A percentile compares a stretch with the other conserved stretches of the same genome.
Conservation (phyloP, 441 rosid species). For the Adansonia gregorii region DNA sequence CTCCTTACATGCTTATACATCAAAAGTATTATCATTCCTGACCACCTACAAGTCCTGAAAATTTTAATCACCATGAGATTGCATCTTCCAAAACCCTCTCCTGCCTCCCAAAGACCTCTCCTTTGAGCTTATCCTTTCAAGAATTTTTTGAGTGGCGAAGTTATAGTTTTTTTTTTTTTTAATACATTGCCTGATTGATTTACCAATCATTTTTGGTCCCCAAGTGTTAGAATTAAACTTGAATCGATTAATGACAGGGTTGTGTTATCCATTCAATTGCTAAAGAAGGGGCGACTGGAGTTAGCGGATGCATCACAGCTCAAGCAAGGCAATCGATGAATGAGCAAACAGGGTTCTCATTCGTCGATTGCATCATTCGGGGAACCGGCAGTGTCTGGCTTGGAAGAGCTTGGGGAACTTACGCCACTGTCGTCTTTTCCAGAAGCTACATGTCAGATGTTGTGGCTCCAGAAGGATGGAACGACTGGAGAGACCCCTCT, state of each 20-base stretch:
- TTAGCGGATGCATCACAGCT: conserved; percentile 79
- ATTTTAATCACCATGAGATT: no score
- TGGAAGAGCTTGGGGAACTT: conserved; percentile 83
- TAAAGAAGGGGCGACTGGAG: conserved; percentile 38
- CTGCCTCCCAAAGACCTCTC: no score
- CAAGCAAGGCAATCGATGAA: conserved; percentile 59
- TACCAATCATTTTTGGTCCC: not conserved
- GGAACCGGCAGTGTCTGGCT: conserved; percentile 81
- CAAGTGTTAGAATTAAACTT: not conserved
- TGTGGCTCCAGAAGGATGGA: conserved; percentile 72
- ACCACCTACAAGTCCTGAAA: no score
- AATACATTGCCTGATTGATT: not conserved
- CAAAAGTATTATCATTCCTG: no score
- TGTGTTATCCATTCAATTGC: conserved; percentile 73
- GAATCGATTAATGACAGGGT: conserved; percentile 43
- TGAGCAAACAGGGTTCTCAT: conserved; percentile 74
- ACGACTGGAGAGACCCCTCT: conserved; percentile 63
- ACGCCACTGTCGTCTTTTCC: conserved; percentile 68
- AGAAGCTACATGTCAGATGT: conserved; percentile 64
- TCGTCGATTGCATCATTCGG: conserved; percentile 55
- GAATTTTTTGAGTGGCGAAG: no score
- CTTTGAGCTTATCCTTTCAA: no score
- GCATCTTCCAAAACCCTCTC: no score
- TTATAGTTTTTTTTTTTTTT: no score
- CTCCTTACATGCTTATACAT: no score